phyloP scores from a whole-genome alignment of 768 basidiomycete species.

The Lactifluus rugatus region DNA sequence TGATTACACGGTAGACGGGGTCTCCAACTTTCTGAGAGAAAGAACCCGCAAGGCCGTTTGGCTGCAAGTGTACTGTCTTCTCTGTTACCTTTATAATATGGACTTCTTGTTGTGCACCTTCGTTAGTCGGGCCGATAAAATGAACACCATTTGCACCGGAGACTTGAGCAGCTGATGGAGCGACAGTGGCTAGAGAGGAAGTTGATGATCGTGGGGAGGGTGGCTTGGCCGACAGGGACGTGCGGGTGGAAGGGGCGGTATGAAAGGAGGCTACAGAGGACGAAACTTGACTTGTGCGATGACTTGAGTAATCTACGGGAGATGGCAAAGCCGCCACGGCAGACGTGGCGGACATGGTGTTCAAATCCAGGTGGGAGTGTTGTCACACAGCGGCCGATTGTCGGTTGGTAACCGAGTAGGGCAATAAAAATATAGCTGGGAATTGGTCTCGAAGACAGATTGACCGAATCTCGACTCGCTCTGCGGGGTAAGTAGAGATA shows the following conservation, averaged over 20 bases:
- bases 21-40: slow-evolving; percentile 30
- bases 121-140: slow-evolving; percentile 23
- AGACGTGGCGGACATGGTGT: slow-evolving; percentile 7
- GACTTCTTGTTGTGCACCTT: slow-evolving; percentile 35
- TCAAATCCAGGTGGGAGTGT: not conserved
- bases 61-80: slow-evolving; percentile 36
- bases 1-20: slow-evolving; percentile 27
- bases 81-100: slow-evolving; percentile 47
- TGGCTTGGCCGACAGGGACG: slow-evolving; percentile 1
- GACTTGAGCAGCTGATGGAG: slow-evolving; percentile 7
- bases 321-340: slow-evolving; percentile 1
- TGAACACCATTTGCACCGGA: slow-evolving; percentile 28
- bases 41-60: slow-evolving; percentile 29
- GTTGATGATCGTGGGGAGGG: slow-evolving; percentile 19
- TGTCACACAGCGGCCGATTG: not conserved
- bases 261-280: slow-evolving; percentile 13
- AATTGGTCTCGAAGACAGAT: no score
- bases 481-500: not conserved
- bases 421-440: not conserved
- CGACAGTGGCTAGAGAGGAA: slow-evolving; percentile 14
- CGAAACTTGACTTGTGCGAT: slow-evolving; percentile 9
- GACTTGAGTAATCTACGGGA: slow-evolving; percentile 6
- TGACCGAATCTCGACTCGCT: not conserved
- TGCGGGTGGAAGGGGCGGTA: slow-evolving; percentile 6
- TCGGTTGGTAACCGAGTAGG: not conserved